These are phyloP conservation scores for Abrus pulchellus DNA, from an alignment of 306 rosid genomes.

Conservation along the genomic window DNA sequence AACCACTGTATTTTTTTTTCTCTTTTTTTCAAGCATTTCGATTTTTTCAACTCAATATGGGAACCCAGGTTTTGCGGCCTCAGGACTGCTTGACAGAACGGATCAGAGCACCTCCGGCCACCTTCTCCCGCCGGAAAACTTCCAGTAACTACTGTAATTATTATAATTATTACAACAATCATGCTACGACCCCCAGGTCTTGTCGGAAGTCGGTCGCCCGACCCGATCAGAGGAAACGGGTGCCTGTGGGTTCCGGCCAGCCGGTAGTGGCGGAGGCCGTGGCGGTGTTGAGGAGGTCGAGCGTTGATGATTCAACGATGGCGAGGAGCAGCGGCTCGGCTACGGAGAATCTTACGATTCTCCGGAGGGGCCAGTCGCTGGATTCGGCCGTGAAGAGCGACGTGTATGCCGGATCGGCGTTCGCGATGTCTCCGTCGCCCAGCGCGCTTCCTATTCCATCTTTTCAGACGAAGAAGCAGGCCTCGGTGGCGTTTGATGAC, in stretches of 20 bases:
- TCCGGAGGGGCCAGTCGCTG: slow-evolving; percentile 82
- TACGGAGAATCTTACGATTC: slow-evolving; percentile 72
- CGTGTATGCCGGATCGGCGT: slow-evolving; percentile 93
- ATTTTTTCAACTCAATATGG: slow-evolving; percentile 53
- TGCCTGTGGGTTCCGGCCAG: slow-evolving; percentile 2
- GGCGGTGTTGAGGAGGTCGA: slow-evolving; percentile 51
- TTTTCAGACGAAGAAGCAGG: slow-evolving; percentile 62
- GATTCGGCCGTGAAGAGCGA: slow-evolving; percentile 62
- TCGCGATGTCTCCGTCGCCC: slow-evolving; percentile 82
- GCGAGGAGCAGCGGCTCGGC: slow-evolving; percentile 41
- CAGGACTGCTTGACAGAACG: slow-evolving; percentile 69
- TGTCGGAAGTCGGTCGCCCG: slow-evolving; percentile 56
- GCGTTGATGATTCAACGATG: slow-evolving; percentile 59
- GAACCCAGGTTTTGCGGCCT: slow-evolving; percentile 80
- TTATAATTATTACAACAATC: slow-evolving; percentile 36
- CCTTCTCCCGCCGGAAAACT: slow-evolving; percentile 59
- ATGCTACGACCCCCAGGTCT: slow-evolving; percentile 50
- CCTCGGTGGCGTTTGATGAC: slow-evolving; percentile 58
- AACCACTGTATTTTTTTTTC: not conserved
- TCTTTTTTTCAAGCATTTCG: not conserved
- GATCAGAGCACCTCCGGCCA: slow-evolving; percentile 51
- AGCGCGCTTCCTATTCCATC: slow-evolving; percentile 89
- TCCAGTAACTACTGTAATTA: slow-evolving; percentile 37
- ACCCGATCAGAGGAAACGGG: slow-evolving; percentile 55
- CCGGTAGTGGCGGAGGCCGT: slow-evolving; percentile 26